Percentiles rank a stretch among this genome's conserved stretches.
phyloP scores from a whole-genome alignment of 176 grass and related monocot species.

The Areca catechu region DNA sequence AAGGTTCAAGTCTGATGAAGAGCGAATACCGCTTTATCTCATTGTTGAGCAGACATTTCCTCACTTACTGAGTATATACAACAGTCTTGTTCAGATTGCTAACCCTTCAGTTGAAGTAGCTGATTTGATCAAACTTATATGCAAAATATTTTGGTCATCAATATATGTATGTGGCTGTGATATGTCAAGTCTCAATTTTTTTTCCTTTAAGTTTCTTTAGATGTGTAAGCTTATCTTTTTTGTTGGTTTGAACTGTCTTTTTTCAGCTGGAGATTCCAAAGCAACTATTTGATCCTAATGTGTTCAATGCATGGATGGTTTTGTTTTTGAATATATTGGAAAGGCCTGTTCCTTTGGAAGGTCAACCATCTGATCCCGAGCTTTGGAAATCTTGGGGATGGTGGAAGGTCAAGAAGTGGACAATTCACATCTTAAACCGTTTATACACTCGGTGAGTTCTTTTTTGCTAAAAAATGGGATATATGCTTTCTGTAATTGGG shows the following conservation, averaged over 20 bases:
- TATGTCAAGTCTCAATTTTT: too few species aligned
- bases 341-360: constrained; percentile 61
- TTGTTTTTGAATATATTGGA: constrained; percentile 74
- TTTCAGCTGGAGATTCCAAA: constrained; percentile 84
- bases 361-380: constrained; percentile 68
- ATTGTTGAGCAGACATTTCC: constrained; percentile 81
- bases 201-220: too few species aligned
- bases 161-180: constrained; percentile 57
- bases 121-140: constrained; percentile 85
- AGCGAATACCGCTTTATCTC: constrained; percentile 70
- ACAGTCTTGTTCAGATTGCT: constrained; percentile 68
- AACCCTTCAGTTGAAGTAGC: constrained; percentile 83
- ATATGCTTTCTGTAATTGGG: too few species aligned
- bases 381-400: constrained; percentile 76
- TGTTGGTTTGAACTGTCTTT: constrained; percentile 1
- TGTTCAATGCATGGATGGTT: constrained; percentile 90
- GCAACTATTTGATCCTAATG: constrained; percentile 55
- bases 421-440: constrained; percentile 77
- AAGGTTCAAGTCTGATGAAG: constrained; percentile 98
- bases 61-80: constrained; percentile 64
- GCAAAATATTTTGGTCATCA: constrained; percentile 99
- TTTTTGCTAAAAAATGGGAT: neutral
- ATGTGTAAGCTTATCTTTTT: too few species aligned
- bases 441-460: constrained; percentile 67
- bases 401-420: constrained; percentile 98